phyloP scores from a whole-genome alignment of 2,329 filamentous ascomycete genomes.

The Aspergillus udagawae region DNA sequence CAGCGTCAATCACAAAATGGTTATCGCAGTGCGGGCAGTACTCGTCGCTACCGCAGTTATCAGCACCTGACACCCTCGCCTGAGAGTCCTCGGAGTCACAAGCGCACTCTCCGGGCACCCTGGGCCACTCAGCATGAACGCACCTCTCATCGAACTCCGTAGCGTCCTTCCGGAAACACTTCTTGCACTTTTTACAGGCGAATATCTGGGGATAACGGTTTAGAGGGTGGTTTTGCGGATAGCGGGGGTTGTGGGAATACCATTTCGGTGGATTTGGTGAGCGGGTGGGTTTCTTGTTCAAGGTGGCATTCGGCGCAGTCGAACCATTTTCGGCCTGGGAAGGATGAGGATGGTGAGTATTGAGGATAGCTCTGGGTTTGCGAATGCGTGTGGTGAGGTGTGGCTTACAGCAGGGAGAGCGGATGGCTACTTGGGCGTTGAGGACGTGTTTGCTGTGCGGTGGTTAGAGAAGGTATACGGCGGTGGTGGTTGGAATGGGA shows the following conservation, averaged over 20 bases:
- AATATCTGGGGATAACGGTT: constrained; percentile 51
- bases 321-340: constrained; percentile 87
- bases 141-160: constrained; percentile 82
- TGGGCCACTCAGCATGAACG: constrained; percentile 1
- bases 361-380: neutral
- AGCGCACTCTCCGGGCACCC: neutral
- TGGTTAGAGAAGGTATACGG: constrained; percentile 7
- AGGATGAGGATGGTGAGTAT: constrained; percentile 3
- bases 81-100: too few species aligned
- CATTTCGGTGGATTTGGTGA: constrained; percentile 81
- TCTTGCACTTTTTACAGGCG: constrained; percentile 98
- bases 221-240: neutral
- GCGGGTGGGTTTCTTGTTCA: constrained; percentile 72
- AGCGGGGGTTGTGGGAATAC: constrained; percentile 28
- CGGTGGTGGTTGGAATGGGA: neutral
- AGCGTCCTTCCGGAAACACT: constrained; percentile 93
- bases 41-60: constrained; percentile 64
- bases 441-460: constrained; percentile 83
- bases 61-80: neutral
- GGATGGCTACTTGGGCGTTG: constrained; percentile 95
- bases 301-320: constrained; percentile 94
- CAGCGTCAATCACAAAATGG: constrained; percentile 89
- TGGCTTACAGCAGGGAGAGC: constrained; percentile 84
- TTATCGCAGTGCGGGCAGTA: constrained; percentile 99
- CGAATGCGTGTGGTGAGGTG: neutral